These are phyloP conservation scores for Juncus effusus DNA, from an alignment of 176 grass and related monocot species.

Conservation along the genomic window DNA sequence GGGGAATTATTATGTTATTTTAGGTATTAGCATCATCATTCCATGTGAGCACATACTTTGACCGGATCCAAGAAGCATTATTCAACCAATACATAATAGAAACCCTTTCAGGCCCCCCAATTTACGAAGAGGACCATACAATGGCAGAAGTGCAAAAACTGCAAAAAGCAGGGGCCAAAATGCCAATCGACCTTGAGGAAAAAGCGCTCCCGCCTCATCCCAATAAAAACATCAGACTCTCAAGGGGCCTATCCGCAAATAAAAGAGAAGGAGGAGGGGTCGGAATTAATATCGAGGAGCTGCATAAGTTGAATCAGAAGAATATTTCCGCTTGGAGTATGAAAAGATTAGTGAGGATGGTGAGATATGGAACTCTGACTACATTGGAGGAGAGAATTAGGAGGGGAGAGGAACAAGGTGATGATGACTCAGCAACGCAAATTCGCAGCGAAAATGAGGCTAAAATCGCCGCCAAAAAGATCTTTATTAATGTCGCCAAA, in stretches of 20 bases:
- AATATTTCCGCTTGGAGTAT: constrained; percentile 97
- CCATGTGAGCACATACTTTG: constrained; percentile 99
- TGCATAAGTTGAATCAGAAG: constrained; percentile 80
- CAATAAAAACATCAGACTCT: constrained; percentile 39
- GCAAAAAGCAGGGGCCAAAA: constrained; percentile 56
- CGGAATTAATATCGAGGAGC: constrained; percentile 79
- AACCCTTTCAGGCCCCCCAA: constrained; percentile 74
- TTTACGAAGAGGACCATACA: constrained; percentile 67
- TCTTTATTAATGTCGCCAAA: constrained; percentile 76
- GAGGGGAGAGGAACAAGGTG: constrained; percentile 22
- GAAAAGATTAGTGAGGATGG: constrained; percentile 89
- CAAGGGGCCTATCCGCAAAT: constrained; percentile 28
- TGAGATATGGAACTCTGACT: constrained; percentile 61
- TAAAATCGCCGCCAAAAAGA: constrained; percentile 80
- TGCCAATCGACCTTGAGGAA: constrained; percentile 53
- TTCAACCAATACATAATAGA: constrained; percentile 98
- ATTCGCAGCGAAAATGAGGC: constrained; percentile 89
- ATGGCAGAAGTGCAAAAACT: constrained; percentile 75
- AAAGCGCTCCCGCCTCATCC: constrained; percentile 36
- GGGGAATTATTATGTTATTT: neutral
- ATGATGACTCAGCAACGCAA: constrained; percentile 57
- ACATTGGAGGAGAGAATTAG: constrained; percentile 77
- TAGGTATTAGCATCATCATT: constrained; percentile 76
- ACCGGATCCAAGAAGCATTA: constrained; percentile 82
- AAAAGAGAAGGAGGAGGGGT: constrained; percentile 42